Conservation (phyloP, 2,329 filamentous ascomycete genomes). For the Hirsutella minnesotensis region DNA sequence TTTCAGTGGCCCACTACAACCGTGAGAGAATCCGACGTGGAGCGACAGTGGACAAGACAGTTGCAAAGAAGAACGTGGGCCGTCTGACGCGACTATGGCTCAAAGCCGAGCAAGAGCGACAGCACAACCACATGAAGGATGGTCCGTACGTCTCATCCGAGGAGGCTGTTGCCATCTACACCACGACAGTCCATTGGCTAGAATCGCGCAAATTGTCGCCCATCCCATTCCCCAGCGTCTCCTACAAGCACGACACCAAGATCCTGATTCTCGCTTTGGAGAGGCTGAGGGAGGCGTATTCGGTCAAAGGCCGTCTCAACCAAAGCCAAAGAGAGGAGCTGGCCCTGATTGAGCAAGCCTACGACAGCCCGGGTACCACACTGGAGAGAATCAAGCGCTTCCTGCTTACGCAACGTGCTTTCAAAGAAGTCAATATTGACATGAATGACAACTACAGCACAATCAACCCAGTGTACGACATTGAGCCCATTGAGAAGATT, state of each 20-base stretch:
- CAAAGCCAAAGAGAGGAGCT: slow-evolving; percentile 96
- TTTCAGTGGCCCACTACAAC: slow-evolving; percentile 97
- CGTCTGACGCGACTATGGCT: slow-evolving; percentile 91
- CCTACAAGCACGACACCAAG: slow-evolving; percentile 99
- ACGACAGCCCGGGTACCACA: slow-evolving; percentile 93
- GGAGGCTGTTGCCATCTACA: slow-evolving; percentile 97
- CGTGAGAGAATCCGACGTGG: slow-evolving; percentile 92
- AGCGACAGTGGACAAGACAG: slow-evolving; percentile 96
- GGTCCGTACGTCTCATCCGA: slow-evolving; percentile 97
- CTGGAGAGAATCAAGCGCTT: slow-evolving; percentile 95
- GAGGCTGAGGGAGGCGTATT: slow-evolving; percentile 87
- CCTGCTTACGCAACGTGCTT: slow-evolving; percentile 88
- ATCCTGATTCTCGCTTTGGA: slow-evolving; percentile 93
- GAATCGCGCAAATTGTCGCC: slow-evolving; percentile 97
- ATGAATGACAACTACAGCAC: slow-evolving; percentile 99
- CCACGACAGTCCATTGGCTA: slow-evolving; percentile 96
- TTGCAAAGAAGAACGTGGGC: slow-evolving; percentile 97
- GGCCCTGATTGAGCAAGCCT: slow-evolving; percentile 93
- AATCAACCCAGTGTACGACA: slow-evolving; percentile 98
- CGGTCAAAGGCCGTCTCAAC: slow-evolving; percentile 90
- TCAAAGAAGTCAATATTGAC: slow-evolving; percentile 98
- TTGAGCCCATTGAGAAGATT: slow-evolving; percentile 98
- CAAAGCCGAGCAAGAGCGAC: slow-evolving; percentile 94
- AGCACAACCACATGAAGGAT: slow-evolving; percentile 99
- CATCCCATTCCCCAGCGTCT: slow-evolving; percentile 96